These are phyloP conservation scores for Candida dubliniensis DNA, from an alignment of 1,139 yeast genomes.

Conservation along the genomic window DNA sequence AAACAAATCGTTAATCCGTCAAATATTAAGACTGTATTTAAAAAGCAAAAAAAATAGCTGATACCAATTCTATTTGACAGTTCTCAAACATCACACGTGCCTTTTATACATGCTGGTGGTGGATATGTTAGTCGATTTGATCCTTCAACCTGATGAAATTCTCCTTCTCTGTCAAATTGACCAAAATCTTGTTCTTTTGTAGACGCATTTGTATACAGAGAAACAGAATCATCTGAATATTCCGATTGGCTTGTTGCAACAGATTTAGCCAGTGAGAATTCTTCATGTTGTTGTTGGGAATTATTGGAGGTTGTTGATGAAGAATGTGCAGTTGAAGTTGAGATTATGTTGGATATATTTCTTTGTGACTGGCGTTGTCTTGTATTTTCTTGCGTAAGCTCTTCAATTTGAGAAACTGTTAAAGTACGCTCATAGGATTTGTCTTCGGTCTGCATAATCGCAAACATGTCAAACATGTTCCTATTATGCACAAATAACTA, in stretches of 20 bases:
- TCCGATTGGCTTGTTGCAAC: conserved; percentile 1
- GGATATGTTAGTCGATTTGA: background rate
- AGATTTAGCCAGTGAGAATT: background rate
- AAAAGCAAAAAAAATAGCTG: no score
- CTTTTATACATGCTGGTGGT: background rate
- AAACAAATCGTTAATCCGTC: no score
- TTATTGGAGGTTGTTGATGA: background rate
- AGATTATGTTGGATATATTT: background rate
- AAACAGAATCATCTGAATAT: background rate
- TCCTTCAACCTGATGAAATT: background rate
- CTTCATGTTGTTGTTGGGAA: no score
- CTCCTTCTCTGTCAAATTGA: background rate
- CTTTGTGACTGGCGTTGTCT: no score
- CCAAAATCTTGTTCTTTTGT: background rate
- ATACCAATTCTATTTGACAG: no score
- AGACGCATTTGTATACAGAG: background rate
- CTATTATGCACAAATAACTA: no score
- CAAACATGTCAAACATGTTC: no score
- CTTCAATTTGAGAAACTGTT: no score
- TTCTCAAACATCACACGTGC: background rate
- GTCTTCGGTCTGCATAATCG: no score
- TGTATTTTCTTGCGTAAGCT: no score
- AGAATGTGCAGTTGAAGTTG: background rate
- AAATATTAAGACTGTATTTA: no score
- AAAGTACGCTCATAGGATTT: no score